Evolutionary conservation across 2,329 filamentous ascomycete genomes (phyloP).

Genomic region (Ceratocystis eucalypticola): DNA sequence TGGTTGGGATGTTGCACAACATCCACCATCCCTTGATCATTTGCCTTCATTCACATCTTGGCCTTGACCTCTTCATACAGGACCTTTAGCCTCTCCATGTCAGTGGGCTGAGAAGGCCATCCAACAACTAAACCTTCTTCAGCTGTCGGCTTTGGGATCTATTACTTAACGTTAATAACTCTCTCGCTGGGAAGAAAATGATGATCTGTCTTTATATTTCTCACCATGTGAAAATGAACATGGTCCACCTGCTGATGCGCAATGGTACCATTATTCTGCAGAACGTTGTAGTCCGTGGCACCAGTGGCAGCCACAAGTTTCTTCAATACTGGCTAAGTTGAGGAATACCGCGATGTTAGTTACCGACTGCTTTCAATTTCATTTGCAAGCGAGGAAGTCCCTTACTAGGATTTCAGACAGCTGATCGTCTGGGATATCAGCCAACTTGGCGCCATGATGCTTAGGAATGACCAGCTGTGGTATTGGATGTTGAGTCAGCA

Average conservation of each 20-base stretch:
- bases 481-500: not conserved
- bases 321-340: conserved; percentile 59
- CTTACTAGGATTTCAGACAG: conserved; percentile 65
- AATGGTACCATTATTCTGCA: conserved; percentile 89
- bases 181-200: not conserved
- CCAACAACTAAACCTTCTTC: conserved; percentile 62
- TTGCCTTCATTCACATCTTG: conserved; percentile 52
- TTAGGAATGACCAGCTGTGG: conserved; percentile 93
- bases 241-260: conserved; percentile 91
- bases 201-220: conserved; percentile 21
- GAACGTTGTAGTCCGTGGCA: conserved; percentile 72
- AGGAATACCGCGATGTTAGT: not conserved
- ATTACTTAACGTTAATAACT: conserved; percentile 19
- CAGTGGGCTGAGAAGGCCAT: conserved; percentile 63
- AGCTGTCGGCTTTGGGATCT: conserved; percentile 90
- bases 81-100: conserved; percentile 74
- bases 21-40: not conserved
- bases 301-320: conserved; percentile 68
- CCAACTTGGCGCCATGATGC: conserved; percentile 78
- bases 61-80: conserved; percentile 73
- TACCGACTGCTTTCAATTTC: not conserved
- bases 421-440: conserved; percentile 83
- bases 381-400: not conserved
- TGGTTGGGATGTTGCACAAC: not conserved
- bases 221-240: conserved; percentile 89